A percentile compares a stretch with the other conserved stretches of the same genome.
Evolutionary conservation across 1,139 yeast genomes (phyloP).

Genomic region (Debaryomycetaceae sp.): DNA sequence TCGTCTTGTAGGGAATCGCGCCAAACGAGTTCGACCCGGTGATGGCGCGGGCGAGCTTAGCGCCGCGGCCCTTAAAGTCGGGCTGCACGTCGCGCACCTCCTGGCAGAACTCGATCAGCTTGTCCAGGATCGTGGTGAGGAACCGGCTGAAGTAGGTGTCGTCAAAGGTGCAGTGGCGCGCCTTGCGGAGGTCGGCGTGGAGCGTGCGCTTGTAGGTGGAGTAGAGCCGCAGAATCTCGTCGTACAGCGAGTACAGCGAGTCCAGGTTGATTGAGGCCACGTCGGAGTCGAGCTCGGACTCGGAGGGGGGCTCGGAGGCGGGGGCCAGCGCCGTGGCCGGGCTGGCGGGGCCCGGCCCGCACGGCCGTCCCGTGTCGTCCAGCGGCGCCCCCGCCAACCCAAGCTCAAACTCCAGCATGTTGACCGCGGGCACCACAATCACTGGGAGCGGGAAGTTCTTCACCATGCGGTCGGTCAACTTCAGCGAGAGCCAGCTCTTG

Average conservation of each 20-base stretch:
- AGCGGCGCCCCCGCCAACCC: slow-evolving; percentile 14
- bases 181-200: slow-evolving; percentile 12
- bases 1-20: slow-evolving; percentile 37
- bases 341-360: neutral
- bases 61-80: slow-evolving; percentile 39
- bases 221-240: slow-evolving; percentile 35
- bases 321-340: neutral
- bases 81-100: slow-evolving; percentile 38
- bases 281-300: slow-evolving; percentile 4
- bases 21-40: slow-evolving; percentile 45
- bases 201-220: slow-evolving; percentile 24
- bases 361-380: neutral
- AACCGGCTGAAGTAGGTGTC: slow-evolving; percentile 30
- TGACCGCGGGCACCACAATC: slow-evolving; percentile 62
- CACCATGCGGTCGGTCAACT: slow-evolving; percentile 59
- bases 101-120: slow-evolving; percentile 33
- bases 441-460: slow-evolving; percentile 66
- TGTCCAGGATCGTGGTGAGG: slow-evolving; percentile 33
- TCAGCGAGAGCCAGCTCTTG: slow-evolving; percentile 57
- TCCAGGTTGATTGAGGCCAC: slow-evolving; percentile 7
- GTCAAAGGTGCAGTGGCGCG: slow-evolving; percentile 21
- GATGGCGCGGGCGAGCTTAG: slow-evolving; percentile 41
- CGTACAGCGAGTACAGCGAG: slow-evolving; percentile 36
- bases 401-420: slow-evolving; percentile 53
- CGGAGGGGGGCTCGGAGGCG: neutral